Conservation (phyloP, 2,329 filamentous ascomycete species). For the Sporothrix dimorphospora region DNA sequence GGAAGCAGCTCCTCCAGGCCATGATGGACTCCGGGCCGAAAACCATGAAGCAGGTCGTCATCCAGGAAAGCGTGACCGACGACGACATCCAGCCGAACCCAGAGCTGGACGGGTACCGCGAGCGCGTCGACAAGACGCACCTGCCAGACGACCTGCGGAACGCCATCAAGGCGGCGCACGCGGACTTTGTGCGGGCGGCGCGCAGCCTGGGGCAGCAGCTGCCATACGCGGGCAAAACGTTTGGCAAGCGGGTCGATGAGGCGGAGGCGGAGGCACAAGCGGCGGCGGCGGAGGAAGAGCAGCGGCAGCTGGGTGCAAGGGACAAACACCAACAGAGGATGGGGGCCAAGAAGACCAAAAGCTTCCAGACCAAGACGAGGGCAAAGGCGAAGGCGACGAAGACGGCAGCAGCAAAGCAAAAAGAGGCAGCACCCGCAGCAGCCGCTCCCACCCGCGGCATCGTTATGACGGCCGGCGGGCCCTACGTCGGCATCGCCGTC, state of each 20-base stretch:
- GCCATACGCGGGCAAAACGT: conserved; percentile 20
- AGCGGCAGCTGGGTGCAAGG: not conserved
- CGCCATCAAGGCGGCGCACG: conserved; percentile 23
- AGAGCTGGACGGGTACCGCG: conserved; percentile 11
- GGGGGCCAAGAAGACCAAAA: not conserved
- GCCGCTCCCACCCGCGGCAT: conserved; percentile 46
- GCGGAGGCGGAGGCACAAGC: not conserved
- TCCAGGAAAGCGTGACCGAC: conserved; percentile 20
- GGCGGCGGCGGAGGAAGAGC: not conserved
- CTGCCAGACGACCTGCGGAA: conserved; percentile 23
- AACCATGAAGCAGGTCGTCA: conserved; percentile 18
- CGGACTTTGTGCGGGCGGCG: conserved; percentile 1
- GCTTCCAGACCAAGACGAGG: not conserved
- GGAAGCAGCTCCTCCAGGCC: conserved; percentile 29
- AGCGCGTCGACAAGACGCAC: conserved; percentile 25
- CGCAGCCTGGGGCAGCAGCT: conserved; percentile 22
- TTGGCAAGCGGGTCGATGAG: not conserved
- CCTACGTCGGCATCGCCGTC: conserved; percentile 54
- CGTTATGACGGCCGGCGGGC: conserved; percentile 53
- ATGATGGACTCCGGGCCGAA: conserved; percentile 27
- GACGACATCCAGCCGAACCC: conserved; percentile 28
- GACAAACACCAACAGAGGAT: not conserved
- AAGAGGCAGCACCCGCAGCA: not conserved
- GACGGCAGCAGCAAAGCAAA: not conserved
- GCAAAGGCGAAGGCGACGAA: not conserved